Conservation (phyloP, 78 protist species). For the Bigelowiella natans region DNA sequence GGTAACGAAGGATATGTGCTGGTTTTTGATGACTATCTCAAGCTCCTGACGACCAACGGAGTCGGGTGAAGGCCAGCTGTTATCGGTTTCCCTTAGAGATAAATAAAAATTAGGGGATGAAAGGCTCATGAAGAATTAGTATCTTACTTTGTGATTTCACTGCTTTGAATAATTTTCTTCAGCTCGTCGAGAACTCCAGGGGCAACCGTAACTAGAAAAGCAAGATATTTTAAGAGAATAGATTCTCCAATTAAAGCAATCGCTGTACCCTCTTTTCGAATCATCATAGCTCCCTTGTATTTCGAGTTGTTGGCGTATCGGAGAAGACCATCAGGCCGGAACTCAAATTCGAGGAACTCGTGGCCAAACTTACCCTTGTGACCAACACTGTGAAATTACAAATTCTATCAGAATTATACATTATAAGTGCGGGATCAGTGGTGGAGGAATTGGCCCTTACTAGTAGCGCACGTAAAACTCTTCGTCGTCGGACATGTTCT, state of each 20-base stretch:
- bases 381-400: conserved; percentile 75
- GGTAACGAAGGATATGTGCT: conserved; percentile 88
- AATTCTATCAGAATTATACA: too few species aligned
- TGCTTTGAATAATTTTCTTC: conserved; percentile 68
- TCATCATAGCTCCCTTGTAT: conserved; percentile 77
- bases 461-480: not conserved
- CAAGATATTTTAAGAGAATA: not conserved
- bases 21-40: conserved; percentile 70
- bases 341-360: conserved; percentile 95
- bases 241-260: not conserved
- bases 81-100: conserved; percentile 76
- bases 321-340: conserved; percentile 54
- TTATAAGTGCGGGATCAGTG: too few species aligned
- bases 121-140: not conserved
- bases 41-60: conserved; percentile 76
- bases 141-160: conserved; percentile 68
- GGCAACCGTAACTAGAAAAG: conserved; percentile 49
- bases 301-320: conserved; percentile 94
- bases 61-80: conserved; percentile 86
- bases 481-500: not conserved
- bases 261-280: conserved; percentile 67
- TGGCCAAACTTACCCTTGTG: conserved; percentile 96
- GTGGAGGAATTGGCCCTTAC: too few species aligned
- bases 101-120: not conserved
- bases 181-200: conserved; percentile 62